Base-by-base conservation (phyloP, 495 filamentous ascomycete species). In the Darksidea phi region DNA sequence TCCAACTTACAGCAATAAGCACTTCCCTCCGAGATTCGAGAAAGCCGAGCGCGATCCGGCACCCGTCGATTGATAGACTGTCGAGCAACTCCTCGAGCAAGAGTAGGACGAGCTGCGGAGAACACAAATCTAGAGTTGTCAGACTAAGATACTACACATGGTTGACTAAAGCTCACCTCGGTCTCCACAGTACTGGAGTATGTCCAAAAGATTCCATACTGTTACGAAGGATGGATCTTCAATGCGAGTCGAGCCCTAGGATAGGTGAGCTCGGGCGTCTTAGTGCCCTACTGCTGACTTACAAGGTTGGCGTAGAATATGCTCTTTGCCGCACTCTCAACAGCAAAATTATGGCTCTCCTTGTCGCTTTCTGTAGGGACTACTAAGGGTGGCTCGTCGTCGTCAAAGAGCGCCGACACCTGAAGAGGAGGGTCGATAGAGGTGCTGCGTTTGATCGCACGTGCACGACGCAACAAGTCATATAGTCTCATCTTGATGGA, bases 51-150 rank as follows among this genome's bases (percentile, higher is more conserved):
- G 97, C 85, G 23, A 82, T 89, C 53, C 91, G 85, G 67, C 93
- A 97, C 12, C 90, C 90, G 54, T 88, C 82, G 20, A 96, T 95
- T 0, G 91, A 96, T 70, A 96, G 94, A 60, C 90, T 95, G 74
- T 97, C 95, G 46, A 99, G 81, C 0, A 97, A 82, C 71, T 99
- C 94, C 71, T 99, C 94, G 17, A 97, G 86, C 13, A 97, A 81
- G 83, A 87, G 91, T 64, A 95, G 89, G 10, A 93, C 81, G 36
- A 97, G 78, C 24, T 86, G 89, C 0, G 89, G 82, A 61, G 95
- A 90, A 70, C 89, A 95, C 77, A 88, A 84, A 71, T 90, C 90
- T 84, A 59, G 1, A 1, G n/a, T 4, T 32, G 34, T 67, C 20
- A 59, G 25, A 20, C 20, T 7, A 15, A 34, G 18, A n/a, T 26